Percentiles rank a stretch among this genome's conserved stretches.
phyloP scores from a whole-genome alignment of 441 rosid species.

The Francoa sonchifolia region DNA sequence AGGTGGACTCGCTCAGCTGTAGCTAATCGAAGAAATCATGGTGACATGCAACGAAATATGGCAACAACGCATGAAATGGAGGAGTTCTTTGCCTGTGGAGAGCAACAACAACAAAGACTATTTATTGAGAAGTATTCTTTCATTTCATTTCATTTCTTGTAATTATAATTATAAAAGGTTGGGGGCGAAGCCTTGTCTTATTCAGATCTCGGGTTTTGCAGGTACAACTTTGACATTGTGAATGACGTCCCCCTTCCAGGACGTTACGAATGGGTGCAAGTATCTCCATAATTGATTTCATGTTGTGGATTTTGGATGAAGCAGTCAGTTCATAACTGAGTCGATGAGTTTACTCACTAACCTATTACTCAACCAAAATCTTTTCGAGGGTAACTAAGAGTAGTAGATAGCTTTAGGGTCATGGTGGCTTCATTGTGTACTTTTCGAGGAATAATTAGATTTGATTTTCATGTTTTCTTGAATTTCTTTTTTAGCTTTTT shows the following conservation, averaged over 20 bases:
- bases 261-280: constrained; percentile 48
- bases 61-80: constrained; percentile 34
- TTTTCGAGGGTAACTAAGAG: constrained; percentile 11
- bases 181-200: too few relatives aligned
- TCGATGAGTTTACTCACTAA: constrained; percentile 22
- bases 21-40: constrained; percentile 15
- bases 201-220: constrained; percentile 12
- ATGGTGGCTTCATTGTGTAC: too few relatives aligned
- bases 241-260: constrained; percentile 48
- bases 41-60: constrained; percentile 14
- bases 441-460: too few relatives aligned
- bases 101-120: constrained; percentile 33
- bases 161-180: too few relatives aligned
- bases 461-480: neutral
- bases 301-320: constrained; percentile 8
- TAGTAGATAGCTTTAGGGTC: constrained; percentile 2
- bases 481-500: constrained; percentile 8
- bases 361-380: constrained; percentile 5
- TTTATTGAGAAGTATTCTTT: constrained; percentile 43
- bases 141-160: neutral
- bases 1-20: constrained; percentile 15
- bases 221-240: constrained; percentile 58
- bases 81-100: constrained; percentile 47
- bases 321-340: constrained; percentile 14
- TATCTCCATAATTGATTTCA: constrained; percentile 20